Percentiles rank a stretch among this genome's conserved stretches.
These are phyloP conservation scores for Neoboletus subvelutipes DNA, from an alignment of 768 basidiomycete species.

Conservation along the genomic window DNA sequence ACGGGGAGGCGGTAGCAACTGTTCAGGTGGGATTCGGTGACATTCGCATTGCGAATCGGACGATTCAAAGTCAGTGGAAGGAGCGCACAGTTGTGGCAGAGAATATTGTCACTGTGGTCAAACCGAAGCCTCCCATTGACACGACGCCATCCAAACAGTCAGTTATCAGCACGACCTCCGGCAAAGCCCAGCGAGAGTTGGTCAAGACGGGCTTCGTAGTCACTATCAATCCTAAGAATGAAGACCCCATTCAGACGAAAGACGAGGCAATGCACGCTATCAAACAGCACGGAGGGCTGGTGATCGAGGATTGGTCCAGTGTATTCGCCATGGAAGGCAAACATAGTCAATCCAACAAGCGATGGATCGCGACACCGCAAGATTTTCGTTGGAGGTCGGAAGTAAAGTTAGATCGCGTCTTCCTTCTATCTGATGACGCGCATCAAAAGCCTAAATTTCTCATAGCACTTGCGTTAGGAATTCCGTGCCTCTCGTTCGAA, in stretches of 20 bases:
- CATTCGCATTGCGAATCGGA: constrained; percentile 52
- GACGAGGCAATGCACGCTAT: constrained; percentile 44
- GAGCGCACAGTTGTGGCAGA: constrained; percentile 48
- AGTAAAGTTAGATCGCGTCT: constrained; percentile 46
- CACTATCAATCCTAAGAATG: constrained; percentile 44
- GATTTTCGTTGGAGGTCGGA: constrained; percentile 47
- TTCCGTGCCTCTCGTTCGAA: constrained; percentile 69
- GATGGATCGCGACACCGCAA: constrained; percentile 51
- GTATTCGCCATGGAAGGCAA: constrained; percentile 58
- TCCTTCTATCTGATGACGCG: constrained; percentile 64
- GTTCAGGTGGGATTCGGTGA: constrained; percentile 35
- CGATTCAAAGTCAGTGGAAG: constrained; percentile 51
- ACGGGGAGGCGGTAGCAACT: constrained; percentile 29
- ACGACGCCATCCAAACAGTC: constrained; percentile 53
- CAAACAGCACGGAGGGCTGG: constrained; percentile 49
- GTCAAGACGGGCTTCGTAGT: constrained; percentile 58
- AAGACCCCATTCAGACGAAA: constrained; percentile 41
- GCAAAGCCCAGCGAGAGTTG: constrained; percentile 38
- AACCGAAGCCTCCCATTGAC: constrained; percentile 34
- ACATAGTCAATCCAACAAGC: constrained; percentile 40
- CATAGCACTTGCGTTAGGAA: constrained; percentile 78
- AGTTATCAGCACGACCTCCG: constrained; percentile 36
- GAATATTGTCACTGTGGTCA: constrained; percentile 42
- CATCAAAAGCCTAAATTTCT: constrained; percentile 79
- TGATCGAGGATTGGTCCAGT: constrained; percentile 62